phyloP scores from a whole-genome alignment of 495 filamentous ascomycete genomes.

The Saxophila tyrrhenica region DNA sequence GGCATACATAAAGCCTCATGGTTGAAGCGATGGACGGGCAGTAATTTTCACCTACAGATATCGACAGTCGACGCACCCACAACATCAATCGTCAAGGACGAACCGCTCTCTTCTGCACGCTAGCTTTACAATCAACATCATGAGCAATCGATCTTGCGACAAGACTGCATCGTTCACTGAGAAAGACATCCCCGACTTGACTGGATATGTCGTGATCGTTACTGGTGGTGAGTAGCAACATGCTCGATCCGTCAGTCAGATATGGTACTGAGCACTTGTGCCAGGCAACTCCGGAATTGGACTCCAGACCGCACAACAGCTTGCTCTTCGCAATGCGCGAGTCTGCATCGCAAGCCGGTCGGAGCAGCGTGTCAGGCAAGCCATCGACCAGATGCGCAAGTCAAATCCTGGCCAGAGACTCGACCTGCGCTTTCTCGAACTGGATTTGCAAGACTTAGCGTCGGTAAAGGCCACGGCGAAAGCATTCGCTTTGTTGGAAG shows the following conservation, averaged over 20 bases:
- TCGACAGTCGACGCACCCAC: no score
- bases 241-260: no score
- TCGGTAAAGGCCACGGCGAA: background rate
- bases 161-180: background rate
- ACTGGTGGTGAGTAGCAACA: no score
- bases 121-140: background rate
- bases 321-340: background rate
- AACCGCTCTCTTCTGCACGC: background rate
- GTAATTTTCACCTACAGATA: background rate
- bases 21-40: no score
- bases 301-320: no score
- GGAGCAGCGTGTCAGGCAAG: background rate
- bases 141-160: background rate
- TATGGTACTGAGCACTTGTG: no score
- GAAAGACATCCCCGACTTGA: background rate
- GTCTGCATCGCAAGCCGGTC: background rate
- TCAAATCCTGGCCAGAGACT: background rate
- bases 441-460: background rate
- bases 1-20: no score
- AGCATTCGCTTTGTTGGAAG: background rate
- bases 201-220: background rate
- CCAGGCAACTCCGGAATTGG: no score
- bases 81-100: background rate
- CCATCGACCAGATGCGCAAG: background rate
- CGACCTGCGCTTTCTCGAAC: background rate